Percentiles rank a stretch among this genome's conserved stretches.
These are phyloP conservation scores for Simmondsia chinensis DNA, from an alignment of 148 eudicot species.

Conservation along the genomic window DNA sequence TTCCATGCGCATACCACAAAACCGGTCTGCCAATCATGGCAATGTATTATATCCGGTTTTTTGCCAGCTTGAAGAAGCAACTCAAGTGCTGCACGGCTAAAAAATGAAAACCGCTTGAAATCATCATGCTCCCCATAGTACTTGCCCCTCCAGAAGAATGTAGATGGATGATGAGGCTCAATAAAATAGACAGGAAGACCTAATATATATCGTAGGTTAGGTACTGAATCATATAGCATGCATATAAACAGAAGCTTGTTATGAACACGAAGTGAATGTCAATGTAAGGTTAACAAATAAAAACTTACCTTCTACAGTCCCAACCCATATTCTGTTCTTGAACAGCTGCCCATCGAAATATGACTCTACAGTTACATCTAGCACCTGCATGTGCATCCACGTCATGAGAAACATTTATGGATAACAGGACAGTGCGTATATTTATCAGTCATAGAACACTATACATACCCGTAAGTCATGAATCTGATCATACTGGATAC, in stretches of 20 bases:
- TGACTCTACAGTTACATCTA: constrained; percentile 74
- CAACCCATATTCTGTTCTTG: constrained; percentile 84
- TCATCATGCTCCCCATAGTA: constrained; percentile 93
- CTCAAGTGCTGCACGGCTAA: constrained; percentile 95
- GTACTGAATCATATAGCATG: no score
- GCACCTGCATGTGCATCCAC: constrained; percentile 35
- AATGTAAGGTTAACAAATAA: background rate
- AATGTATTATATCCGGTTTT: constrained; percentile 92
- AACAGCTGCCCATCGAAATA: constrained; percentile 78
- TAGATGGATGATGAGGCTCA: constrained; percentile 84
- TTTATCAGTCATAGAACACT: no score
- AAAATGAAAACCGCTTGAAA: constrained; percentile 87
- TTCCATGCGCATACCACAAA: constrained; percentile 65
- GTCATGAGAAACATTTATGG: constrained; percentile 4
- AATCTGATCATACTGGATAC: constrained; percentile 70
- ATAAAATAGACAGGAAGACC: constrained; percentile 98
- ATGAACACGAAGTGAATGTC: no score
- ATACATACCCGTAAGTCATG: constrained; percentile 69
- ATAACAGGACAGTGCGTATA: background rate
- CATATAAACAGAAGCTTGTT: no score
- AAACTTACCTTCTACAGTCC: constrained; percentile 79
- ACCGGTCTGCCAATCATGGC: constrained; percentile 99
- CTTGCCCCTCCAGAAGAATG: constrained; percentile 91
- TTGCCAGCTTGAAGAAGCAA: constrained; percentile 79
- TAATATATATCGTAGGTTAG: constrained; percentile 17